Base-by-base conservation (phyloP, 306 rosid genomes). In the Albizia julibrissin region DNA sequence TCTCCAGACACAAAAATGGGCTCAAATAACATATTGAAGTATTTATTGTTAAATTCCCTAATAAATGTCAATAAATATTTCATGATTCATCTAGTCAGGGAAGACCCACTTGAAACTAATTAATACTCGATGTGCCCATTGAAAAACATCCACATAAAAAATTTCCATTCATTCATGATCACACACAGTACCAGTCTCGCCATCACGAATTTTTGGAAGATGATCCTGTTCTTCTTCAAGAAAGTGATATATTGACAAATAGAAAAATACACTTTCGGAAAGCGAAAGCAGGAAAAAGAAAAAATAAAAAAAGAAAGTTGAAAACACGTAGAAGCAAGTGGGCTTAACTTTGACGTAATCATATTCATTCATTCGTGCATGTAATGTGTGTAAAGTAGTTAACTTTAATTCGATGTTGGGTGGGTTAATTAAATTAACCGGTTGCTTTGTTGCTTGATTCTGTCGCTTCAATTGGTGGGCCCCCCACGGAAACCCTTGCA, bases 401-500 rank as follows among this genome's bases (percentile, higher is more conserved):
- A 52, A 10, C 0, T 29, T 69, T 21, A 75, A 46, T 40, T 82
- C 10, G 56, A 78, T 58, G 59, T 43, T 82, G 79, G 43, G 46
- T 80, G 27, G 62, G 24, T 54, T 19, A 56, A n/a, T 50, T 10
- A 37, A 42, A 2, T 42, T 3, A 2, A 49, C 56, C 6, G 80
- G 37, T 26, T 43, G 56, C 83, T 34, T 80, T 72, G 81, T 87
- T 84, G 86, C 84, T 84, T 84, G 80, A 81, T 84, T 74, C 46
- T 44, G 79, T 87, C 79, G 87, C 79, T 68, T 81, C 69, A 46
- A 18, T 24, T 24, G 81, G 68, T 80, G 76, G 84, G 84, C 77
- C 80, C 82, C 65, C 72, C 44, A 21, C 31, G 44, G 18, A 82
- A 74, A 42, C 54, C 72, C 47, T 40, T 68, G 18, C 27, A 59